phyloP scores from a whole-genome alignment of 2,329 filamentous ascomycete species.

The Pyrenochaeta sp. region DNA sequence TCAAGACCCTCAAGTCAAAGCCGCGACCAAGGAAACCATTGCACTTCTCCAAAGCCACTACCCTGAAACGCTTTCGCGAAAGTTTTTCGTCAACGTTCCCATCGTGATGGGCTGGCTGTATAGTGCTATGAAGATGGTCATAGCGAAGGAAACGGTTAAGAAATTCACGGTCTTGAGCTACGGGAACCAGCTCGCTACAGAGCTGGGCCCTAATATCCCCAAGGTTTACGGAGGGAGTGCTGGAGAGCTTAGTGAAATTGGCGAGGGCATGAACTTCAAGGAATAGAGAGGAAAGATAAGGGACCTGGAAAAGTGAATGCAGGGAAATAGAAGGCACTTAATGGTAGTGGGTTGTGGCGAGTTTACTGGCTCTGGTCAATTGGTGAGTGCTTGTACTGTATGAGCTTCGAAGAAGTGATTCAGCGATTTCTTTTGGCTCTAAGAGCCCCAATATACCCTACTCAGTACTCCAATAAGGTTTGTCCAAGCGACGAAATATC shows the following conservation, averaged over 20 bases:
- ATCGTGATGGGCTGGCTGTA: conserved; percentile 83
- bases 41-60: conserved; percentile 82
- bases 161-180: conserved; percentile 61
- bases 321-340: not conserved
- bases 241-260: conserved; percentile 56
- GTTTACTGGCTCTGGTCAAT: not conserved
- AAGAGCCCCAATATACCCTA: conserved; percentile 23
- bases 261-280: conserved; percentile 51
- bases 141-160: conserved; percentile 58
- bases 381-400: not conserved
- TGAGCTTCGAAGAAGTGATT: not conserved
- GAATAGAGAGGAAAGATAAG: conserved; percentile 2
- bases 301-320: not conserved
- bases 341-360: not conserved
- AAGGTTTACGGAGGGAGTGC: conserved; percentile 81
- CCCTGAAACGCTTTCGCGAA: conserved; percentile 86
- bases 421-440: conserved; percentile 9
- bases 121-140: conserved; percentile 56
- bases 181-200: conserved; percentile 72
- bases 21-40: conserved; percentile 82
- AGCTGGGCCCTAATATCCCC: conserved; percentile 74
- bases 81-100: conserved; percentile 97
- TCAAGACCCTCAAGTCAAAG: conserved; percentile 78
- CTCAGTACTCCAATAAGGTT: conserved; percentile 12
- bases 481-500: too few relatives aligned